phyloP scores from a whole-genome alignment of 495 filamentous ascomycete genomes.

The Extremus antarcticus region DNA sequence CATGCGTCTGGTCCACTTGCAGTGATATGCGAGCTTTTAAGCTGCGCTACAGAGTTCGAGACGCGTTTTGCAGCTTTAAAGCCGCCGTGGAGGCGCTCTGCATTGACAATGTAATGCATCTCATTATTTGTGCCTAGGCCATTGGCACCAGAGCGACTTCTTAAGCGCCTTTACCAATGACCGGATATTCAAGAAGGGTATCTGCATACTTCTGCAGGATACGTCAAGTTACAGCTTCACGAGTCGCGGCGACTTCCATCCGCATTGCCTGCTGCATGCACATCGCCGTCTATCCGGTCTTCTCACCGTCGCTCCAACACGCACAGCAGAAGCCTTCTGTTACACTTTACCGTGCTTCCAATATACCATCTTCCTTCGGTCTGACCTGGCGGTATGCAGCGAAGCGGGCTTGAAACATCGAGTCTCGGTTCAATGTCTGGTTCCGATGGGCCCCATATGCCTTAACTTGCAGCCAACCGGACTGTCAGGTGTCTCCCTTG shows the following conservation, averaged over 20 bases:
- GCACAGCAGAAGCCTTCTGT: not conserved
- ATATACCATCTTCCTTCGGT: not conserved
- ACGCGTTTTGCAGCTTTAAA: constrained; percentile 5
- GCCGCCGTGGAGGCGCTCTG: not conserved
- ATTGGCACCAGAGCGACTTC: not conserved
- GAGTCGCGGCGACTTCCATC: not conserved
- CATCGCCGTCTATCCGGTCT: not conserved
- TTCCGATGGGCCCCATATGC: not conserved
- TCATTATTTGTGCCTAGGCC: not conserved
- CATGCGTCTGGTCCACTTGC: not conserved
- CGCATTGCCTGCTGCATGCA: not conserved
- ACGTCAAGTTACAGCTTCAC: not conserved
- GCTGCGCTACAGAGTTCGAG: constrained; percentile 6
- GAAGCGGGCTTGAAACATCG: not conserved
- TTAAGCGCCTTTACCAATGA: not conserved
- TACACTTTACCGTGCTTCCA: not conserved
- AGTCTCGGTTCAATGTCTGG: not conserved
- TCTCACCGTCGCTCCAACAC: not conserved
- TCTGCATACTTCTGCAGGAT: not conserved
- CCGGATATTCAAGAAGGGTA: not conserved
- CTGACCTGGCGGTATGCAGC: not conserved
- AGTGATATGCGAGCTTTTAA: constrained; percentile 10
- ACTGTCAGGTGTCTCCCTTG: constrained; percentile 1
- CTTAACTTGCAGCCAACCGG: not conserved
- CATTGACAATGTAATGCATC: not conserved